These are phyloP conservation scores for Argentina anserina DNA, from an alignment of 306 rosid genomes.

Conservation along the genomic window DNA sequence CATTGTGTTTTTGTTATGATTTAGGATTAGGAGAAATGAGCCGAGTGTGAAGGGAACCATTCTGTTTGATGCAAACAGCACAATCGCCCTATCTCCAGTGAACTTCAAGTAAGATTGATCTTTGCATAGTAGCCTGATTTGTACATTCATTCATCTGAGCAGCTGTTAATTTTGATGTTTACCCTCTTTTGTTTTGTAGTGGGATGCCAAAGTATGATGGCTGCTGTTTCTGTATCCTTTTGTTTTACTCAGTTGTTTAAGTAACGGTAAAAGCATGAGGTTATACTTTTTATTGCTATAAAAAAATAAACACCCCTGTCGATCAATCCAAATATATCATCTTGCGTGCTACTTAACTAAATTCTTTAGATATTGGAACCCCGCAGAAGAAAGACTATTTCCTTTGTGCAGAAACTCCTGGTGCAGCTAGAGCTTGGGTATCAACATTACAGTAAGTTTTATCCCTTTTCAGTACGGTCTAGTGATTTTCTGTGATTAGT, in stretches of 20 bases:
- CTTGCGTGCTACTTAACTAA: conserved; percentile 40
- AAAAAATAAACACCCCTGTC: neutral
- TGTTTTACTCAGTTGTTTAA: conserved; percentile 8
- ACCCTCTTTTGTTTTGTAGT: conserved; percentile 32
- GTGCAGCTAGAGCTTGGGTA: conserved; percentile 98
- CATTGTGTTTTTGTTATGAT: conserved; percentile 19
- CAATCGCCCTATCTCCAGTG: conserved; percentile 85
- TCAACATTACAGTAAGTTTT: conserved; percentile 85
- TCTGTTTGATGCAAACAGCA: conserved; percentile 85
- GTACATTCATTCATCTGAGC: neutral
- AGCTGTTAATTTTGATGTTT: conserved; percentile 13
- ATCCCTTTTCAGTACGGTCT: neutral
- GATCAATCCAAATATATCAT: conserved; percentile 2
- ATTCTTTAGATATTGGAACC: conserved; percentile 72
- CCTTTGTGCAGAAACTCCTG: conserved; percentile 98
- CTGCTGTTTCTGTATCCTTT: conserved; percentile 96
- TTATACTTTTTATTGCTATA: neutral
- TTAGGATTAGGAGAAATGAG: conserved; percentile 87
- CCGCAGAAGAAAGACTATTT: conserved; percentile 97
- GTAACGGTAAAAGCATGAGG: neutral
- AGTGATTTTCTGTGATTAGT: neutral
- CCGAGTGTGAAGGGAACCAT: conserved; percentile 78
- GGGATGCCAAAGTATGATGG: conserved; percentile 92
- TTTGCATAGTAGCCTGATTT: conserved; percentile 17
- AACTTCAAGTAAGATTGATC: conserved; percentile 76